A percentile compares a stretch with the other conserved stretches of the same genome.
Conservation (phyloP, 345 rosid species). For the Arabidopsis suecica region DNA sequence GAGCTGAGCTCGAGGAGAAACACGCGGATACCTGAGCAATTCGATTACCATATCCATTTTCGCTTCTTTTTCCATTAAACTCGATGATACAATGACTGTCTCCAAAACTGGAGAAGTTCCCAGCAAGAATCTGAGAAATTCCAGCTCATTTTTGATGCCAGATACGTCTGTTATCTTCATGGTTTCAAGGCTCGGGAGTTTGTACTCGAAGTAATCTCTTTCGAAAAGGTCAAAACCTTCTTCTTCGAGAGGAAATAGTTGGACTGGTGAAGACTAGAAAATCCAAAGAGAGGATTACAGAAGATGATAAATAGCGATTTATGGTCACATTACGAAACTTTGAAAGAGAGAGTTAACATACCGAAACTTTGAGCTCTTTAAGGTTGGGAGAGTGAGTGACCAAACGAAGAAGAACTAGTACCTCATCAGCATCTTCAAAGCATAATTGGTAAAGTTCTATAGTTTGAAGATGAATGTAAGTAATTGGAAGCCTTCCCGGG, state of each 20-base stretch:
- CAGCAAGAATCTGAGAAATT: constrained; percentile 76
- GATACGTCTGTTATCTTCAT: constrained; percentile 77
- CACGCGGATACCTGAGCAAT: constrained; percentile 71
- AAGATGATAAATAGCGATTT: not conserved
- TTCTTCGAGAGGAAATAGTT: constrained; percentile 57
- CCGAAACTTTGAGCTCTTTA: constrained; percentile 76
- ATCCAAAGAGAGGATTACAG: not conserved
- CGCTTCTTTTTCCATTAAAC: constrained; percentile 56
- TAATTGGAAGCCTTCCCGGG: constrained; percentile 62
- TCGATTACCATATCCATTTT: constrained; percentile 72
- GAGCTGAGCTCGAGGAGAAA: constrained; percentile 76
- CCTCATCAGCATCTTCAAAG: constrained; percentile 86
- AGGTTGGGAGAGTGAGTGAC: constrained; percentile 83
- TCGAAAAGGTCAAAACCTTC: constrained; percentile 65
- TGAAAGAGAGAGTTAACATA: constrained; percentile 48
- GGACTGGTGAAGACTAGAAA: constrained; percentile 65
- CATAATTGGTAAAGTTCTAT: constrained; percentile 86
- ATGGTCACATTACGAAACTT: constrained; percentile 4
- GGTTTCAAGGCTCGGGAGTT: constrained; percentile 56
- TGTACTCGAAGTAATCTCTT: constrained; percentile 57
- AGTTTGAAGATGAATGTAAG: constrained; percentile 61
- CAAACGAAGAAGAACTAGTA: constrained; percentile 80
- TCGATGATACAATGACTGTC: constrained; percentile 62
- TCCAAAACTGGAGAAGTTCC: constrained; percentile 70
- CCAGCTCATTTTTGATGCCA: constrained; percentile 82